These are phyloP conservation scores for Penicillium sumatraense DNA, from an alignment of 2,329 filamentous ascomycete species.

Conservation along the genomic window DNA sequence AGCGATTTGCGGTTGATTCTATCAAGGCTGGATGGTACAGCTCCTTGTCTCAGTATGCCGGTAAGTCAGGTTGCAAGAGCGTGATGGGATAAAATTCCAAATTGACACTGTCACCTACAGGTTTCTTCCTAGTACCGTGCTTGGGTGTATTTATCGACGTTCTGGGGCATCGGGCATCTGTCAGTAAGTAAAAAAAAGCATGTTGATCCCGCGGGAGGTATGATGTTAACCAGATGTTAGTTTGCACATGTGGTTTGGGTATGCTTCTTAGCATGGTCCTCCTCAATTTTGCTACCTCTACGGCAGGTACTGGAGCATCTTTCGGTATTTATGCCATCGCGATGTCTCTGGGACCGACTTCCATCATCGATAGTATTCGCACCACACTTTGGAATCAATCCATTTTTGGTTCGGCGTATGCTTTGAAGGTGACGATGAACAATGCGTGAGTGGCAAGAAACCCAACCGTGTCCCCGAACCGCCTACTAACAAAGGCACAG, in stretches of 20 bases:
- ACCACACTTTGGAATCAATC: constrained; percentile 64
- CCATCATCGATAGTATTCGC: constrained; percentile 65
- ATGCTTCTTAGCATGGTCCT: constrained; percentile 61
- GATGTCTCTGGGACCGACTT: constrained; percentile 59
- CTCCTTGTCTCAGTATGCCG: constrained; percentile 59
- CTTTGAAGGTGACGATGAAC: constrained; percentile 65
- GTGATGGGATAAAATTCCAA: background rate
- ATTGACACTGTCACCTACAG: constrained; percentile 6
- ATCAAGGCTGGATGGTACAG: constrained; percentile 66
- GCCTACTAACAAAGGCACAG: constrained; percentile 30
- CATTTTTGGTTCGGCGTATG: constrained; percentile 64
- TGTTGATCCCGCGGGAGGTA: background rate
- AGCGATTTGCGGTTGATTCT: constrained; percentile 60
- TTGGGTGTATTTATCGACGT: constrained; percentile 63
- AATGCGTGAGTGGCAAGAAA: constrained; percentile 49
- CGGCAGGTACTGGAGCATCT: constrained; percentile 59
- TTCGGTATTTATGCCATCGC: constrained; percentile 66
- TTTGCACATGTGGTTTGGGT: constrained; percentile 52
- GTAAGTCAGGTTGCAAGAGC: constrained; percentile 18
- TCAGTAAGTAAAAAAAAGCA: constrained; percentile 43
- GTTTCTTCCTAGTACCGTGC: constrained; percentile 63
- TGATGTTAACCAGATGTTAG: constrained; percentile 19
- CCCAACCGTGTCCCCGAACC: too few relatives aligned
- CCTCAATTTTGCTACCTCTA: constrained; percentile 56
- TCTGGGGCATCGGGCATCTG: constrained; percentile 56